Evolutionary conservation across 345 rosid species (phyloP), one percentile per base, ranked within the genome.

Genomic region (Garcia nutans): DNA sequence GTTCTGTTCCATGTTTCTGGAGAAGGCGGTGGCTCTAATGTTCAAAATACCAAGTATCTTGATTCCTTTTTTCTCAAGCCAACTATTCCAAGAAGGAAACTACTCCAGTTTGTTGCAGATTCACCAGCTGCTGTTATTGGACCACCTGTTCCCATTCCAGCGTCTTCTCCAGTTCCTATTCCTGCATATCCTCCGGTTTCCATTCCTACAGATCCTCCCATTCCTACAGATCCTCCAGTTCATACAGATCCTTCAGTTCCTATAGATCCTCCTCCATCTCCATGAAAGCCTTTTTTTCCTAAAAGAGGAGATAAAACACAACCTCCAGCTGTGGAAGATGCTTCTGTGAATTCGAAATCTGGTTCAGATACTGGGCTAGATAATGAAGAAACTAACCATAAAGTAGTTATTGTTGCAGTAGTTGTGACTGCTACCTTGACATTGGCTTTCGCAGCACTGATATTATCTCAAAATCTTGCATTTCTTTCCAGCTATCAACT

Each of bases 351-450:
- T 63, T 47, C 81, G 54, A 71, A 52, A 57, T 75, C 92, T 54
- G 82, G 69, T 74, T 33, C 89, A 22, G 47, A 24, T 62, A 60
- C 73, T 24, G 79, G 76, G 52, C 50, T 78, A 26, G 74, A 75
- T 63, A 57, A 42, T 59, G 81, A 72, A 52, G 83, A 76, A 52
- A 74, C 74, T 59, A 79, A 82, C 72, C 75, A 67, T 68, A 77
- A 74, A 64, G 56, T 86, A 74, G 72, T 93, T 74, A 71, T 92
- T 61, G 81, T 92, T 71, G 99, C 97, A 54, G 92, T 89, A 47
- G 91, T 81, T 74, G 85, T 82, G 68, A 96, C 98, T 68, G 96
- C 98, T 26, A 75, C 77, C 31, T 90, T 85, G 61, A 92, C 99
- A 41, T 88, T 88, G 74, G 49, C 87, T 76, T 19, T 88, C 68